These are phyloP conservation scores for Neoboletus magnificus DNA, from an alignment of 768 basidiomycete species.

Conservation along the genomic window DNA sequence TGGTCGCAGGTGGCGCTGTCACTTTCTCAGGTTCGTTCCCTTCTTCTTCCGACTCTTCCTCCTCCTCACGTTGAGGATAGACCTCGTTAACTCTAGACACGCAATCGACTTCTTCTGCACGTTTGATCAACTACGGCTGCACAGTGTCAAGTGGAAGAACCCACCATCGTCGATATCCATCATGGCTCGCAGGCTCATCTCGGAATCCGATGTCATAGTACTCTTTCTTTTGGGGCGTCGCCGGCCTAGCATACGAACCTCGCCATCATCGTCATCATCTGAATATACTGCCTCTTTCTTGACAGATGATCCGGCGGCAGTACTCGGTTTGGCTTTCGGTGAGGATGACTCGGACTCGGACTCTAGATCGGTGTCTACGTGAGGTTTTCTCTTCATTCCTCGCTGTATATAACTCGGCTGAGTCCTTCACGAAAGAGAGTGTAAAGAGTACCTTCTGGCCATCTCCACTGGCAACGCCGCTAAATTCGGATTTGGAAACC, in stretches of 20 bases:
- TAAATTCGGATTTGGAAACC: background rate
- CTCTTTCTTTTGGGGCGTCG: constrained; percentile 34
- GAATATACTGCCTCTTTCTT: constrained; percentile 53
- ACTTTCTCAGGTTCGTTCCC: constrained; percentile 33
- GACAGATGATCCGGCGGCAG: constrained; percentile 22
- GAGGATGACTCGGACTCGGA: constrained; percentile 17
- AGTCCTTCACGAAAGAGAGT: background rate
- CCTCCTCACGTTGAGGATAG: constrained; percentile 22
- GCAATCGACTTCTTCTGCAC: constrained; percentile 25
- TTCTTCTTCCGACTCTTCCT: constrained; percentile 24
- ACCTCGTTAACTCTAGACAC: constrained; percentile 15
- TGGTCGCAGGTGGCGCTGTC: constrained; percentile 25
- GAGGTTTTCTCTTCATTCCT: constrained; percentile 45
- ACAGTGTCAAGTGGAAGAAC: constrained; percentile 24
- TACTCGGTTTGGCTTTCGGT: constrained; percentile 9
- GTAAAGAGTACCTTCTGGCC: constrained; percentile 2
- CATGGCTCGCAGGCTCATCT: constrained; percentile 49
- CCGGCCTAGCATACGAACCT: constrained; percentile 19
- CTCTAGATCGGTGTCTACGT: constrained; percentile 21
- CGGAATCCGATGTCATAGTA: constrained; percentile 42
- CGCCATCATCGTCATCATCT: constrained; percentile 53
- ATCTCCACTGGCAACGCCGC: background rate
- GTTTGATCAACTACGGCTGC: constrained; percentile 8
- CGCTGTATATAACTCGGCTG: constrained; percentile 30
- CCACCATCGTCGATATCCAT: constrained; percentile 79